A percentile compares a stretch with the other conserved stretches of the same genome.
Conservation (phyloP, 2,329 filamentous ascomycete species). For the Fusarium sambucinum region DNA sequence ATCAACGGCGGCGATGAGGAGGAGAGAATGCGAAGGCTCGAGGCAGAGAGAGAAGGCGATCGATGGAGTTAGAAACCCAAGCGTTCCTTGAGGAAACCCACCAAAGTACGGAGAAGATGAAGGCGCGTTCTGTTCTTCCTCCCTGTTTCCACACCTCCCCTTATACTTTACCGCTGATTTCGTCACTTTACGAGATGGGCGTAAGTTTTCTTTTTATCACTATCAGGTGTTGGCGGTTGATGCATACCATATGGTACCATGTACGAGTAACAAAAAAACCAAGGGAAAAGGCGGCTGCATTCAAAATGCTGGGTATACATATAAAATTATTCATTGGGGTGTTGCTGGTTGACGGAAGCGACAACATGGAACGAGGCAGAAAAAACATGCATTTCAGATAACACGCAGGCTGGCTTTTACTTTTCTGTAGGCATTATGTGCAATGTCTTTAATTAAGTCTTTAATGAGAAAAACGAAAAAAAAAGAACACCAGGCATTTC, state of each 20-base stretch:
- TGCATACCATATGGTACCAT: slow-evolving; percentile 13
- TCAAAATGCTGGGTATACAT: slow-evolving; percentile 17
- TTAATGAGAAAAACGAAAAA: not conserved
- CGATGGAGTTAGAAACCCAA: slow-evolving; percentile 58
- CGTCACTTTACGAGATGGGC: not conserved
- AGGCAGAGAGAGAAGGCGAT: slow-evolving; percentile 69
- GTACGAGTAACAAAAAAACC: slow-evolving; percentile 35
- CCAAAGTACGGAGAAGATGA: slow-evolving; percentile 24
- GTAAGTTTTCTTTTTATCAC: slow-evolving; percentile 13
- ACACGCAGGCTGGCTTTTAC: slow-evolving; percentile 1
- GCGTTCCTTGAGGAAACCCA: slow-evolving; percentile 15
- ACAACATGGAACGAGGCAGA: not conserved
- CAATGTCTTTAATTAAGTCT: not conserved
- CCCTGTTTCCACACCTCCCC: not conserved
- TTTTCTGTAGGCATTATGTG: slow-evolving; percentile 2
- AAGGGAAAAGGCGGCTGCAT: slow-evolving; percentile 3
- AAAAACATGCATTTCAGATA: slow-evolving; percentile 12
- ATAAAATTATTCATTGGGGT: slow-evolving; percentile 7
- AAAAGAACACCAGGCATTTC: not conserved
- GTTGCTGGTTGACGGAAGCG: slow-evolving; percentile 7
- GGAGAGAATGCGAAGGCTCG: slow-evolving; percentile 66
- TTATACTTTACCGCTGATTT: not conserved
- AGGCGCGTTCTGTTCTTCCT: not conserved
- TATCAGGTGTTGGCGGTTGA: slow-evolving; percentile 28
- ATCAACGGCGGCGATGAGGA: slow-evolving; percentile 63